A percentile compares a stretch with the other conserved stretches of the same genome.
phyloP scores from a whole-genome alignment of 2,329 filamentous ascomycete genomes.

The Calonectria leucothoes region DNA sequence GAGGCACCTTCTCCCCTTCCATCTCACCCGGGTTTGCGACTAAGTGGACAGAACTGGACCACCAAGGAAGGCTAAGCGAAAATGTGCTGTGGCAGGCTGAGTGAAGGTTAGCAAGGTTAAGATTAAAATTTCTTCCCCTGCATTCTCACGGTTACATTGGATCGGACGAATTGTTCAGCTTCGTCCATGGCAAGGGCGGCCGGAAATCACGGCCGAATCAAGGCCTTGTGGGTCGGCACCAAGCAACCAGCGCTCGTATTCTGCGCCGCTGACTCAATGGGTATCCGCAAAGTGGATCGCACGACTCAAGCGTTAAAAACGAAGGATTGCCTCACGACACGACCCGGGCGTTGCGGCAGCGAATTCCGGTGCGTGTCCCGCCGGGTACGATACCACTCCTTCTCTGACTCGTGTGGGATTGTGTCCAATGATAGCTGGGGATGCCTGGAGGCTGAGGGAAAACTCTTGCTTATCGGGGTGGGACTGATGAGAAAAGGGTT shows the following conservation, averaged over 20 bases:
- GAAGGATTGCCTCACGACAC: background rate
- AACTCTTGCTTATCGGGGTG: background rate
- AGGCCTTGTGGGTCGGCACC: background rate
- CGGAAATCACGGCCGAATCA: background rate
- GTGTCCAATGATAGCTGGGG: background rate
- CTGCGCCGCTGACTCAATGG: background rate
- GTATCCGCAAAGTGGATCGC: background rate
- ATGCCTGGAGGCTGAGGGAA: background rate
- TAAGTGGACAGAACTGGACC: background rate
- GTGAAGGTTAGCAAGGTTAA: background rate
- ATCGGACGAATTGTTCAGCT: background rate
- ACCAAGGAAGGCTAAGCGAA: background rate
- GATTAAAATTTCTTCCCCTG: background rate
- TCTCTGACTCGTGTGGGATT: background rate
- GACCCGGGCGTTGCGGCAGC: background rate
- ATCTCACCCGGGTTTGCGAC: background rate
- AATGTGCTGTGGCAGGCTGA: background rate
- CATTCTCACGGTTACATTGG: background rate
- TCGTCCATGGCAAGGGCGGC: background rate
- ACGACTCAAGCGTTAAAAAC: background rate
- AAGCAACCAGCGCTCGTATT: background rate
- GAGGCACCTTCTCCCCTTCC: background rate
- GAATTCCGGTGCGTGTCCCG: background rate
- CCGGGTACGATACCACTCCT: background rate
- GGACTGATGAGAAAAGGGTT: background rate